These are phyloP conservation scores for Rhodofomes roseus DNA, from an alignment of 1,284 basidiomycete genomes.

Conservation along the genomic window DNA sequence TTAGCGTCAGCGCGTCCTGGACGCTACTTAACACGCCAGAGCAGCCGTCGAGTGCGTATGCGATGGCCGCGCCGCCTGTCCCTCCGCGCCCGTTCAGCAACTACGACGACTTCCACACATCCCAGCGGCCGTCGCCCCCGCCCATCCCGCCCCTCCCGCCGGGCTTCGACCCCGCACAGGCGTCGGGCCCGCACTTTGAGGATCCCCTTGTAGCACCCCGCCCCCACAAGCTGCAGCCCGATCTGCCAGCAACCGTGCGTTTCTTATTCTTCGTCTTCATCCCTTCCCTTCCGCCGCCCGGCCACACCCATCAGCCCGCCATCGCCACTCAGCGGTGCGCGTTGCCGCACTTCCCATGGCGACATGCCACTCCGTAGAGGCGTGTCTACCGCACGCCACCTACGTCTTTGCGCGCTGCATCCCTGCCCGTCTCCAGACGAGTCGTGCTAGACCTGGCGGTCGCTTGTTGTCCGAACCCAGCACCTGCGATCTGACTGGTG, in stretches of 20 bases:
- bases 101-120: slow-evolving; percentile 18
- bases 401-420: too few species aligned
- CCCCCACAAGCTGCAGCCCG: slow-evolving; percentile 61
- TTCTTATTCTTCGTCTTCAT: slow-evolving; percentile 10
- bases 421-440: too few species aligned
- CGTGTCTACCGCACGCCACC: too few species aligned
- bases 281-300: too few species aligned
- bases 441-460: too few species aligned
- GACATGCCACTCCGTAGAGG: too few species aligned
- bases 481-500: too few species aligned
- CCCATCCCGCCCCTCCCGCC: slow-evolving; percentile 42
- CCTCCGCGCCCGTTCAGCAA: slow-evolving; percentile 25
- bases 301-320: too few species aligned
- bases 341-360: neutral
- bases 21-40: neutral
- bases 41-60: neutral
- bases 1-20: neutral
- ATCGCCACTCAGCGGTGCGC: too few species aligned
- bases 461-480: too few species aligned
- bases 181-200: slow-evolving; percentile 45
- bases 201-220: slow-evolving; percentile 64
- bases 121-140: slow-evolving; percentile 25
- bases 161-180: slow-evolving; percentile 25
- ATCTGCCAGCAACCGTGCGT: slow-evolving; percentile 61
- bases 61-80: slow-evolving; percentile 26